Evolutionary conservation across 805 yeast species (phyloP).

Genomic region (Metschnikowia lachancei): DNA sequence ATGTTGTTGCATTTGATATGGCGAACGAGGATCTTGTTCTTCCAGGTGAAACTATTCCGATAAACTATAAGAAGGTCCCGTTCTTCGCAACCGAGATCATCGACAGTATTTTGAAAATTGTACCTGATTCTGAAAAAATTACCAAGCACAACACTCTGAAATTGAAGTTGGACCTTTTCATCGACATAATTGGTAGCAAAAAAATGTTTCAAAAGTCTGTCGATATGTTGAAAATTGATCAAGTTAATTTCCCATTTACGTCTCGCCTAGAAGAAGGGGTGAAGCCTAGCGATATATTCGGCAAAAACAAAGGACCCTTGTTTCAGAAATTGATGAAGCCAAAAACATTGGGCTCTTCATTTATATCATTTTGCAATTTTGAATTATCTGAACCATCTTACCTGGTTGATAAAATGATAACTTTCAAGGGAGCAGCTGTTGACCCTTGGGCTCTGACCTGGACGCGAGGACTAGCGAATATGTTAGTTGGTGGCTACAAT

Average conservation of each 20-base stretch:
- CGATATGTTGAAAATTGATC: slow-evolving; percentile 30
- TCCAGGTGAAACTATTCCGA: slow-evolving; percentile 34
- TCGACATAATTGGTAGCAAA: slow-evolving; percentile 42
- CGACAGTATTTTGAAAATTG: slow-evolving; percentile 29
- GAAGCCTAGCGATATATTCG: slow-evolving; percentile 22
- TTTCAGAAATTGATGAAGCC: slow-evolving; percentile 38
- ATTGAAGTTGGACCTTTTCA: slow-evolving; percentile 34
- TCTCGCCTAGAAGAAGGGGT: slow-evolving; percentile 15
- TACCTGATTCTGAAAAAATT: slow-evolving; percentile 23
- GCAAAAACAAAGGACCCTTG: slow-evolving; percentile 31
- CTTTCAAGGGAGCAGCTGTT: slow-evolving; percentile 20
- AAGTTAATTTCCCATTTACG: slow-evolving; percentile 30
- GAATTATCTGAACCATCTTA: slow-evolving; percentile 32
- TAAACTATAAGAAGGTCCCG: slow-evolving; percentile 37
- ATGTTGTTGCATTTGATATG: slow-evolving; percentile 34
- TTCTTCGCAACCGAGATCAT: slow-evolving; percentile 38
- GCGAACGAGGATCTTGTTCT: slow-evolving; percentile 34
- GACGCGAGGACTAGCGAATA: slow-evolving; percentile 33
- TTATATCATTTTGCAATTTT: slow-evolving; percentile 38
- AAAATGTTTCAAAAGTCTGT: slow-evolving; percentile 34
- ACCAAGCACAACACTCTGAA: slow-evolving; percentile 22
- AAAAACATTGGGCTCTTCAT: slow-evolving; percentile 29
- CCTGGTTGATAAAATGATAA: slow-evolving; percentile 28
- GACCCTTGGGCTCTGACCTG: slow-evolving; percentile 39
- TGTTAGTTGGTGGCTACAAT: slow-evolving; percentile 28